Conservation (phyloP, 2,329 filamentous ascomycete genomes). For the Mycosphaerella sp. region DNA sequence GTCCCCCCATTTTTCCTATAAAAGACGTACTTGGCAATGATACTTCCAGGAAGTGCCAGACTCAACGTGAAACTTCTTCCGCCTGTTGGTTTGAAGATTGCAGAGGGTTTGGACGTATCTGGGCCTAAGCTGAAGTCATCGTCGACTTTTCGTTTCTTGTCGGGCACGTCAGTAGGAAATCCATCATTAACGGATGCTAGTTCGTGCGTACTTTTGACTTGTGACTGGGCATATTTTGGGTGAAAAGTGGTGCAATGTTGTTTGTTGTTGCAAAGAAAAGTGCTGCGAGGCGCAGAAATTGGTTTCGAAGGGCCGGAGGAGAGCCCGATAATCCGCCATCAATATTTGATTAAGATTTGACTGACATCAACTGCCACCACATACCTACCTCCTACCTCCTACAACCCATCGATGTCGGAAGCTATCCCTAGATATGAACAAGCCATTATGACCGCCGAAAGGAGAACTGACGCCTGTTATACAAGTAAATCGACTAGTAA, state of each 20-base stretch:
- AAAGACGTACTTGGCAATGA: conserved; percentile 60
- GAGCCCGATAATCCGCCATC: background rate
- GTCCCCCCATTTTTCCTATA: too few relatives aligned
- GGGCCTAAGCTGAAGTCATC: conserved; percentile 21
- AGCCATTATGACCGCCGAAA: too few relatives aligned
- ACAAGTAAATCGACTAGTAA: too few relatives aligned
- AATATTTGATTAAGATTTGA: too few relatives aligned
- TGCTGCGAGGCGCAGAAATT: background rate
- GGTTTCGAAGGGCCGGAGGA: background rate
- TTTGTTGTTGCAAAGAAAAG: background rate
- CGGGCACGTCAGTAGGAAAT: background rate
- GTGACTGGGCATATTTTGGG: conserved; percentile 14
- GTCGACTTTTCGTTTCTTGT: conserved; percentile 19
- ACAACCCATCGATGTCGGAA: too few relatives aligned
- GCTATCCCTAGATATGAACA: too few relatives aligned
- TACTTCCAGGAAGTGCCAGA: conserved; percentile 70
- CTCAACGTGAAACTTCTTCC: conserved; percentile 68
- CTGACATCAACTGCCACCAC: too few relatives aligned
- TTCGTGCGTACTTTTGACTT: conserved; percentile 16
- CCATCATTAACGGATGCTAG: background rate
- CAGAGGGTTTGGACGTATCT: conserved; percentile 61
- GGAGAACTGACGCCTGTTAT: too few relatives aligned
- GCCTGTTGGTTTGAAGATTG: conserved; percentile 58
- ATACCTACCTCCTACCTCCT: too few relatives aligned
- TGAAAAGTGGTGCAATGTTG: background rate